Evolutionary conservation across 1,284 basidiomycete species (phyloP), one percentile per base, ranked within the genome.

Genomic region (Phellopilus nigrolimitatus): DNA sequence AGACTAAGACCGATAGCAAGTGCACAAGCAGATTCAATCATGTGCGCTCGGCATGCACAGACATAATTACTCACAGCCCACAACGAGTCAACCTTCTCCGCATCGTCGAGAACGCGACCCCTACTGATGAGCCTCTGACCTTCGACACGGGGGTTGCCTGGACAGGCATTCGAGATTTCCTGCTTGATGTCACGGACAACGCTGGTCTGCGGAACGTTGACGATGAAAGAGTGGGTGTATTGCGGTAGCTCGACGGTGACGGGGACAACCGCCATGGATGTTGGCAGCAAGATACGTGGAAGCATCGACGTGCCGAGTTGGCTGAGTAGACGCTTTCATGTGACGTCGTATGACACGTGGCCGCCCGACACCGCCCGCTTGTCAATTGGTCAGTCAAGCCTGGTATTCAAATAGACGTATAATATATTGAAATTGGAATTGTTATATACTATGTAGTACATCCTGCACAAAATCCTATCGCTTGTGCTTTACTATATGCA

Each of bases 51-150:
- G 17, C 3, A 2, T 13, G n/a, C 40, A 21, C 28, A 30, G 42
- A 19, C 56, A 37, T 28, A 54, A 12, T 12, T 3, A 62, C 75
- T 60, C 58, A 83, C 84, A 75, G 79, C 79, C 84, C 87, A 88
- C 38, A 89, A 67, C 43, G 80, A 75, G 50, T 73, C 69, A 19
- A 89, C 71, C 57, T 71, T 76, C 70, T 89, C 85, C 37, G 73
- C 69, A 65, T 90, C 82, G 22, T 65, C 67, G 44, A 90, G 68
- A 61, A 76, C 72, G 40, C 87, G 77, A 15, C 87, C 87, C 60
- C 80, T 75, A 76, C 80, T 88, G 54, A 90, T 82, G 55, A 90
- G 72, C 53, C 83, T 72, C 66, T 90, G 87, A 12, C 86, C 85
- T 13, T 80, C 77, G 13, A 78, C 72, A 31, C 68, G 73, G 40